Conservation (phyloP, 768 basidiomycete species). For the Russula brevipes region DNA sequence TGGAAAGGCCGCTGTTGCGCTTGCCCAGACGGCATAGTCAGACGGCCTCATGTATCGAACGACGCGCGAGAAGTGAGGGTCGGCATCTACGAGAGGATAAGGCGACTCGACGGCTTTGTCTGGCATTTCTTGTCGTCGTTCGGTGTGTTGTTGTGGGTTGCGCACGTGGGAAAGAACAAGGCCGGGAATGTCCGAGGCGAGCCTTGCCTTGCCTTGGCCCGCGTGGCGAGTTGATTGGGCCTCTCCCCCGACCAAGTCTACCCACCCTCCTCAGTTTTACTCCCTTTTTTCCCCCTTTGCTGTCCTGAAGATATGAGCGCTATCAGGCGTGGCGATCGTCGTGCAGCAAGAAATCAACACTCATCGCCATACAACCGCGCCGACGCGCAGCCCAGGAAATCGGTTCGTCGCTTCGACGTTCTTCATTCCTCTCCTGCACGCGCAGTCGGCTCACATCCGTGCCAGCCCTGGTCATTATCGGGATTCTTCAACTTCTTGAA, state of each 20-base stretch:
- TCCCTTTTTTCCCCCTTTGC: background rate
- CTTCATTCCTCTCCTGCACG: conserved; percentile 10
- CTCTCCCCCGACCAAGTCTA: background rate
- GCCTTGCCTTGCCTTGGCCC: background rate
- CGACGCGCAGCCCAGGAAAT: conserved; percentile 39
- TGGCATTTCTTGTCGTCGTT: conserved; percentile 37
- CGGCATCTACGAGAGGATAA: conserved; percentile 89
- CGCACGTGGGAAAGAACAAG: conserved; percentile 14
- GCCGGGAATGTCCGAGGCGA: conserved; percentile 12
- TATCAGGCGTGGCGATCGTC: conserved; percentile 40
- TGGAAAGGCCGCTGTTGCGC: conserved; percentile 75
- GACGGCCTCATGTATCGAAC: conserved; percentile 82
- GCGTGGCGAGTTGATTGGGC: conserved; percentile 7
- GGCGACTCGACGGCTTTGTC: conserved; percentile 54
- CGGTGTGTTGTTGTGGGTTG: background rate
- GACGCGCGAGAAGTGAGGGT: conserved; percentile 86
- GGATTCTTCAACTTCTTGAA: conserved; percentile 49
- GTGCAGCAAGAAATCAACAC: conserved; percentile 22
- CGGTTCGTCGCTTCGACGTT: conserved; percentile 35
- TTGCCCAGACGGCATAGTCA: conserved; percentile 85
- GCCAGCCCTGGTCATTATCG: conserved; percentile 46
- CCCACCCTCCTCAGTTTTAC: background rate
- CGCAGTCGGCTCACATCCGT: conserved; percentile 27
- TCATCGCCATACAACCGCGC: conserved; percentile 57
- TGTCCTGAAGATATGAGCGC: conserved; percentile 47